These are phyloP conservation scores for Pichia manshurica DNA, from an alignment of 805 yeast genomes.

Conservation along the genomic window DNA sequence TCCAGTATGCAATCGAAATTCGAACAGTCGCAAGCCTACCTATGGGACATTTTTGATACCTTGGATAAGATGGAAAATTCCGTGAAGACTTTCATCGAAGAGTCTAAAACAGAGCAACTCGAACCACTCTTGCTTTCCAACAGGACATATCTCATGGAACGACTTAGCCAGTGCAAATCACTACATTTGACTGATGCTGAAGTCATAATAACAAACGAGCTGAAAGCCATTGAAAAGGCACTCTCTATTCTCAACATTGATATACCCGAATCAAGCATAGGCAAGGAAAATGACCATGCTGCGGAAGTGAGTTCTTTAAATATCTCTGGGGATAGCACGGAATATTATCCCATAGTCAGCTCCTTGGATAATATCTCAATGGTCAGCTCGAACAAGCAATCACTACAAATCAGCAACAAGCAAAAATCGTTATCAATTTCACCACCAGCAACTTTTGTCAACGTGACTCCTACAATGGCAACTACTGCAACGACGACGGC, in stretches of 20 bases:
- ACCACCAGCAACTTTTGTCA: slow-evolving; percentile 1
- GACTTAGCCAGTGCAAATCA: slow-evolving; percentile 14
- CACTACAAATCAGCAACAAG: slow-evolving; percentile 3
- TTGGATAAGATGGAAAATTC: slow-evolving; percentile 21
- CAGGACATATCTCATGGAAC: slow-evolving; percentile 13
- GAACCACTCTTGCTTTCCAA: slow-evolving; percentile 11
- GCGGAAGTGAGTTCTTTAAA: neutral
- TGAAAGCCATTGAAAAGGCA: slow-evolving; percentile 23
- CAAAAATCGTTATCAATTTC: slow-evolving; percentile 1
- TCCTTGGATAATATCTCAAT: neutral
- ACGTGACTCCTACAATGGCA: neutral
- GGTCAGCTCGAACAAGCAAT: slow-evolving; percentile 1
- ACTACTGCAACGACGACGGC: neutral
- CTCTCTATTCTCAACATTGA: slow-evolving; percentile 20
- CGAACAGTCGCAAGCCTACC: slow-evolving; percentile 21
- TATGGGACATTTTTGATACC: slow-evolving; percentile 25
- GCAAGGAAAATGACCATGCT: neutral
- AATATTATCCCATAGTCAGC: slow-evolving; percentile 1
- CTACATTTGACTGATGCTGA: slow-evolving; percentile 15
- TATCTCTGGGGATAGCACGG: slow-evolving; percentile 7
- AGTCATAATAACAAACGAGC: slow-evolving; percentile 22
- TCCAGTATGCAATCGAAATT: slow-evolving; percentile 18
- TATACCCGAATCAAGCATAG: neutral
- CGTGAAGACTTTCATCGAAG: slow-evolving; percentile 16
- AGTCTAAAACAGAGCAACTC: slow-evolving; percentile 16